Evolutionary conservation across 2,329 filamentous ascomycete genomes (phyloP).

Genomic region (Cladosporium colombiae): DNA sequence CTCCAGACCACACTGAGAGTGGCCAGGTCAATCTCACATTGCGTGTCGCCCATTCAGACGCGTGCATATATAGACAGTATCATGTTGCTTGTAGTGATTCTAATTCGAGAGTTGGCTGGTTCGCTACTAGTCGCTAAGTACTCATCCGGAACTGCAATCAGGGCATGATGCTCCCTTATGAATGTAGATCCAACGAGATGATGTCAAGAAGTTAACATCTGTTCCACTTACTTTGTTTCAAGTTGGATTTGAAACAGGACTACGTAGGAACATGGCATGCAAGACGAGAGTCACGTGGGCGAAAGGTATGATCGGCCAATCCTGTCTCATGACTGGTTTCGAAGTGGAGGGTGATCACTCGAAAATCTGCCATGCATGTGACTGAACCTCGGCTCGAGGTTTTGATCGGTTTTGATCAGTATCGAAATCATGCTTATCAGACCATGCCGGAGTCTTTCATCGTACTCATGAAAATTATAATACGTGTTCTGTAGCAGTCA

Average conservation of each 20-base stretch:
- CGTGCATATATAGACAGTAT: neutral
- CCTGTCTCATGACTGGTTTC: neutral
- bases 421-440: neutral
- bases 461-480: conserved; percentile 16
- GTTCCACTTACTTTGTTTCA: neutral
- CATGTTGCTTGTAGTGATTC: neutral
- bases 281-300: neutral
- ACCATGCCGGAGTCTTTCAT: neutral
- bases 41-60: neutral
- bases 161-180: neutral
- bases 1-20: neutral
- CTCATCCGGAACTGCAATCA: neutral
- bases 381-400: neutral
- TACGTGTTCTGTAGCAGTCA: conserved; percentile 19
- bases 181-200: neutral
- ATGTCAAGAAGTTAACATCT: neutral
- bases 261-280: neutral
- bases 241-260: neutral
- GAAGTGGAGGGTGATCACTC: neutral
- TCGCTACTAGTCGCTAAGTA: neutral
- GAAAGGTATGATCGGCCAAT: neutral
- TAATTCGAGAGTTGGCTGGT: neutral
- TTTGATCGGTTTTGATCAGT: neutral
- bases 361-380: neutral
- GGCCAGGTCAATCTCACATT: neutral